Percentiles rank a stretch among this genome's conserved stretches.
phyloP scores from a whole-genome alignment of 768 basidiomycete genomes.

The Exsudoporus frostii region DNA sequence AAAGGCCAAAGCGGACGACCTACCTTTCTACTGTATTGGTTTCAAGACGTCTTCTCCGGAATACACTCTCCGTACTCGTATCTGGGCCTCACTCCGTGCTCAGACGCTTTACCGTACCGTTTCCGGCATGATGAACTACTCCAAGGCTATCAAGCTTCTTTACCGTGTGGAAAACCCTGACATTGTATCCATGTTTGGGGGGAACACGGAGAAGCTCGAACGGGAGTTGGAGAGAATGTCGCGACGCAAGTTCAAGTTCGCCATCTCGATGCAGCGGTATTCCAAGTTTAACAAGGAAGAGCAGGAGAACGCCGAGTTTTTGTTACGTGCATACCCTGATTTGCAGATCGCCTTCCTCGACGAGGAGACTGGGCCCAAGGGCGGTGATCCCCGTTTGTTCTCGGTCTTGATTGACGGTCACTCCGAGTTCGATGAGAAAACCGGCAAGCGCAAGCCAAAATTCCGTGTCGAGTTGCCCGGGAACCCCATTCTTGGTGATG shows the following conservation, averaged over 20 bases:
- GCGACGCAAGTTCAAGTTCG: constrained; percentile 96
- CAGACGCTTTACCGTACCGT: constrained; percentile 99
- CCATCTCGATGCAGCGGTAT: constrained; percentile 98
- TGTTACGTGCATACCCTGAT: constrained; percentile 96
- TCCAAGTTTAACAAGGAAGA: constrained; percentile 99
- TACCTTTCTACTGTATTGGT: constrained; percentile 98
- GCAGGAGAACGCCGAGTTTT: constrained; percentile 96
- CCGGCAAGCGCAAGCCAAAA: constrained; percentile 91
- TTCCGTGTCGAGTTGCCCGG: constrained; percentile 97
- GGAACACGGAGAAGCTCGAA: constrained; percentile 94
- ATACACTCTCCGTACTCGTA: constrained; percentile 97
- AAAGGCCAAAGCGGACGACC: constrained; percentile 84
- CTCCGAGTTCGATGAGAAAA: constrained; percentile 87
- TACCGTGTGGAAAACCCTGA: constrained; percentile 99
- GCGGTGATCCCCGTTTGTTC: constrained; percentile 85
- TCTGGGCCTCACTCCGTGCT: constrained; percentile 97
- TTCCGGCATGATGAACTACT: constrained; percentile 99
- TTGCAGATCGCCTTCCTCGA: constrained; percentile 98
- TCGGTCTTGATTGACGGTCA: constrained; percentile 96
- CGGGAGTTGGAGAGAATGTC: constrained; percentile 97
- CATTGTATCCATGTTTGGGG: constrained; percentile 93
- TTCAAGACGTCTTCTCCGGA: constrained; percentile 99
- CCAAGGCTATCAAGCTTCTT: constrained; percentile 97
- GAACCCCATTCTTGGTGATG: constrained; percentile 98
- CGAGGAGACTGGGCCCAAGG: constrained; percentile 88